Evolutionary conservation across 495 filamentous ascomycete species (phyloP).

Genomic region (Eremomyces bilateralis): DNA sequence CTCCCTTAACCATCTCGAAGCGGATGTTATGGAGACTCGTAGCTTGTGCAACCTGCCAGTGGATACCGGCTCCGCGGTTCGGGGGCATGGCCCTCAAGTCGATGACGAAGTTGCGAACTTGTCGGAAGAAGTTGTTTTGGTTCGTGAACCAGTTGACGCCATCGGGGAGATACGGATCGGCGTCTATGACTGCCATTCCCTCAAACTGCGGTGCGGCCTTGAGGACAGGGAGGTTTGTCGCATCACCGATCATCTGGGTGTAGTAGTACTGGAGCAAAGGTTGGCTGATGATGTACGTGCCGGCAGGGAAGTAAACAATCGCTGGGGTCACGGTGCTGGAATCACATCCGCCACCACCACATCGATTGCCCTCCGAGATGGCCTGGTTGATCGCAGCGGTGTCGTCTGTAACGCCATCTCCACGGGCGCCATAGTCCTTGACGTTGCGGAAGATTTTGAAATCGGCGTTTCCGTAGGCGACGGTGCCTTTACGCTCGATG

Average conservation of each 20-base stretch:
- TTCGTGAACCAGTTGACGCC: slow-evolving; percentile 65
- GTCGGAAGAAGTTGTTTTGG: slow-evolving; percentile 97
- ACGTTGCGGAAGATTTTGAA: slow-evolving; percentile 26
- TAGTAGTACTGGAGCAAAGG: slow-evolving; percentile 43
- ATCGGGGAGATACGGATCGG: slow-evolving; percentile 53
- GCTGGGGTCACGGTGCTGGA: slow-evolving; percentile 26
- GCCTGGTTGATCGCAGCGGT: slow-evolving; percentile 31
- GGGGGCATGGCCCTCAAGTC: slow-evolving; percentile 52
- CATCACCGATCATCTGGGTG: slow-evolving; percentile 47
- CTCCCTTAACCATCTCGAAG: slow-evolving; percentile 25
- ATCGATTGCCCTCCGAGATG: slow-evolving; percentile 26
- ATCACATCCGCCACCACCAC: slow-evolving; percentile 28
- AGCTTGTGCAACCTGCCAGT: slow-evolving; percentile 96
- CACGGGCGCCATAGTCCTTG: slow-evolving; percentile 26
- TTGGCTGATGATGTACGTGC: slow-evolving; percentile 36
- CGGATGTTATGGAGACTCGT: slow-evolving; percentile 41
- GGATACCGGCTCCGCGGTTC: slow-evolving; percentile 46
- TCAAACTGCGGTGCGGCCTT: slow-evolving; percentile 50
- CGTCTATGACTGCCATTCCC: slow-evolving; percentile 79
- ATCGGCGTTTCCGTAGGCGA: slow-evolving; percentile 14
- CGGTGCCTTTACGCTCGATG: slow-evolving; percentile 47
- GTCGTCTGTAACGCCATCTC: slow-evolving; percentile 27
- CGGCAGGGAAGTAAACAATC: slow-evolving; percentile 34
- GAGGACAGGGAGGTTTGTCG: slow-evolving; percentile 44
- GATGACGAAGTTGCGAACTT: slow-evolving; percentile 84